Conservation (phyloP, 371 early-diverging fungal genomes). For the Apophysomyces trapeziformis region DNA sequence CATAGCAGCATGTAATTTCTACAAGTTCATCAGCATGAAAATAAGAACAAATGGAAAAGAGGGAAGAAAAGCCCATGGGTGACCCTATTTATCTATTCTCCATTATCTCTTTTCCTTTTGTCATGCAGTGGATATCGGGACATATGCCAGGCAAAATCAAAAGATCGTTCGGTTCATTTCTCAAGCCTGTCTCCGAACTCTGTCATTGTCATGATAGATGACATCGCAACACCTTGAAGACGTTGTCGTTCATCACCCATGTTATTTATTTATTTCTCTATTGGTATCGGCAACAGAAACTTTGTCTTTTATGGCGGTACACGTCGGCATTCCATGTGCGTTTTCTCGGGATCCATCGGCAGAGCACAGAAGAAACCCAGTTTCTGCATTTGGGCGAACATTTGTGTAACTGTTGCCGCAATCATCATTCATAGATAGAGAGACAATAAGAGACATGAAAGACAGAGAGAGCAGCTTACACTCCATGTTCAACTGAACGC, state of each 20-base stretch:
- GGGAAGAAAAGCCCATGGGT: neutral
- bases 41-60: neutral
- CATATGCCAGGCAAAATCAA: constrained; percentile 6
- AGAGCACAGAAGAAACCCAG: constrained; percentile 62
- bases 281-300: neutral
- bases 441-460: neutral
- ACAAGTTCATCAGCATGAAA: too few species aligned
- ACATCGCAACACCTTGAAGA: too few species aligned
- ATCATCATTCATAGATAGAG: neutral
- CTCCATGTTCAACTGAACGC: constrained; percentile 51
- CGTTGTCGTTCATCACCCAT: too few species aligned
- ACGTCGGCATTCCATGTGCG: constrained; percentile 57
- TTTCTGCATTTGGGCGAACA: constrained; percentile 65
- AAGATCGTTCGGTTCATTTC: neutral
- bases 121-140: neutral
- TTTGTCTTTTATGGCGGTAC: constrained; percentile 15
- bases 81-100: too few species aligned
- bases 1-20: too few species aligned
- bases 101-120: neutral
- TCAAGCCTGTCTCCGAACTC: neutral
- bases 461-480: constrained; percentile 32
- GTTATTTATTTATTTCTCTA: too few species aligned
- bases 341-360: constrained; percentile 59
- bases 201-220: neutral
- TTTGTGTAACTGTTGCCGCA: constrained; percentile 42